phyloP scores from a whole-genome alignment of 768 basidiomycete genomes.

The Mycena filopes region DNA sequence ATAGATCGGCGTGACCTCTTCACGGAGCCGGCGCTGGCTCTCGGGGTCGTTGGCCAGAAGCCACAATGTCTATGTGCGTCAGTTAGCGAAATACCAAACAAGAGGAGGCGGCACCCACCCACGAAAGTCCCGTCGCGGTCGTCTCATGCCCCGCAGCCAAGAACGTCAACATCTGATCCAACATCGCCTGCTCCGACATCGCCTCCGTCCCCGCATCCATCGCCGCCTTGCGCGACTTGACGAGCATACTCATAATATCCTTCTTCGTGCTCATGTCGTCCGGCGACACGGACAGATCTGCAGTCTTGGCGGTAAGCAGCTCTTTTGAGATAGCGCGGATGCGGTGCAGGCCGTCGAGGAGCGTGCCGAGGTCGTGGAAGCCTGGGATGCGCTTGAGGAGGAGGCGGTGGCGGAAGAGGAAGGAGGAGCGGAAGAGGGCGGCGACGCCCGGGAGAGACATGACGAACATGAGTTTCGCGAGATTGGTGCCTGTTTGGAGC shows the following conservation, averaged over 20 bases:
- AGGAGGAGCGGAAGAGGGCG: slow-evolving; percentile 45
- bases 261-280: slow-evolving; percentile 54
- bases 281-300: slow-evolving; percentile 43
- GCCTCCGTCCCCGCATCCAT: slow-evolving; percentile 47
- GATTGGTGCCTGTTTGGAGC: slow-evolving; percentile 52
- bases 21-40: slow-evolving; percentile 61
- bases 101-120: slow-evolving; percentile 45
- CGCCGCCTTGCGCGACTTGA: slow-evolving; percentile 54
- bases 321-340: slow-evolving; percentile 54
- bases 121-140: slow-evolving; percentile 58
- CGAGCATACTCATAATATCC: slow-evolving; percentile 65
- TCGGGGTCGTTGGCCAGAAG: slow-evolving; percentile 61
- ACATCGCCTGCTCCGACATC: slow-evolving; percentile 60
- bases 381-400: slow-evolving; percentile 36
- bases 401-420: slow-evolving; percentile 50
- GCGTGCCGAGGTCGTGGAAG: slow-evolving; percentile 4
- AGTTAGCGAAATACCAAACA: slow-evolving; percentile 16
- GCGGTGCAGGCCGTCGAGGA: slow-evolving; percentile 53
- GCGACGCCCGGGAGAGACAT: slow-evolving; percentile 51
- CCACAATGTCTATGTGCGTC: slow-evolving; percentile 56
- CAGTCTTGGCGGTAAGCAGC: slow-evolving; percentile 55
- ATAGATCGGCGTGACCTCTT: slow-evolving; percentile 59
- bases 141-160: slow-evolving; percentile 56
- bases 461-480: slow-evolving; percentile 48
- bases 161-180: slow-evolving; percentile 66